Evolutionary conservation across 352 stramenopile genomes (phyloP), one percentile per base, ranked within the genome.

Genomic region (Achlya hypogyna): DNA sequence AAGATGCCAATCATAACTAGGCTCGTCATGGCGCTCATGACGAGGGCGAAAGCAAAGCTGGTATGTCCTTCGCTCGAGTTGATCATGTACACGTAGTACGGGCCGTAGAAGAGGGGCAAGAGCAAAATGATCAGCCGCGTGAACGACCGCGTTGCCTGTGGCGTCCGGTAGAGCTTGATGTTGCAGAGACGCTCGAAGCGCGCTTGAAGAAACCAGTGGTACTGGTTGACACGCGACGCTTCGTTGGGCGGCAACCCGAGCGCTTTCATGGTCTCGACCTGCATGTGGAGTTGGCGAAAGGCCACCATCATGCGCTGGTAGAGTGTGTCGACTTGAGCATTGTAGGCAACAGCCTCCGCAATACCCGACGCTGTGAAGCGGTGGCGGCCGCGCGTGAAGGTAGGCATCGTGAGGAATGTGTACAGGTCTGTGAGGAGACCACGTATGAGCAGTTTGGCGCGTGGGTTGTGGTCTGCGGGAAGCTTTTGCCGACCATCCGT

Each of bases 1-100:
- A 93, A 93, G 56, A 95, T 82, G n/a, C 86, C 86, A 45, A 87
- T 88, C 81, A 95, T 90, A 40, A 84, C 73, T 32, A 95, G 73
- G 43, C 83, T 93, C 47, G 86, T 95, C 22, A 90, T 74, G 27
- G 86, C 72, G 68, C 81, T 89, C 9, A 93, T 74, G 34, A 77
- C 31, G 18, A 95, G 75, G 52, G 81, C 89, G 59, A 95, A 93
- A 14, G 65, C 81, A 70, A 93, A 93, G 66, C 80, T 91, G 31
- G 76, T 82, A 56, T 87, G 75, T 32, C 69, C 72, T 38, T 81
- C 62, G 65, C 78, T 73, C 9, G 79, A 83, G 43, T 76, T 74
- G 49, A 84, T 81, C 42, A 93, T 75, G 58, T 81, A 92, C 34
- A 91, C 84, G 71, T 91, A 95, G 78, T 95, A 95, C 5, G 86